Evolutionary conservation across 2,329 filamentous ascomycete genomes (phyloP).

Genomic region (Cladophialophora carrionii): DNA sequence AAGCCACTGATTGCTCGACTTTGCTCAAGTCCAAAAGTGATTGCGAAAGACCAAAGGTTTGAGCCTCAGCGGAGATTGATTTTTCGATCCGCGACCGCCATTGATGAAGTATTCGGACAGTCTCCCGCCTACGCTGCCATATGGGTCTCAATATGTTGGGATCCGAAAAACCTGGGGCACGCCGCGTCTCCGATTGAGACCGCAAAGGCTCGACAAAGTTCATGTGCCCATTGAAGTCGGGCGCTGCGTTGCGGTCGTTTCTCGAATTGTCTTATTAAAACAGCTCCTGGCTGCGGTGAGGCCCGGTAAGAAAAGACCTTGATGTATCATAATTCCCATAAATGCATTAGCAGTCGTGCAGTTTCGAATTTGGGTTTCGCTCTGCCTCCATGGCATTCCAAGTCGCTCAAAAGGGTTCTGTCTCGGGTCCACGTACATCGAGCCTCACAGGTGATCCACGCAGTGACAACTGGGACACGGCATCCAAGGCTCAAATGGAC

Average conservation of each 20-base stretch:
- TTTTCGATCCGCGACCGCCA: neutral
- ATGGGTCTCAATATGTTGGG: neutral
- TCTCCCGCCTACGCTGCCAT: neutral
- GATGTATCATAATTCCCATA: conserved; percentile 16
- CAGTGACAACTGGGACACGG: neutral
- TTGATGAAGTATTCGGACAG: neutral
- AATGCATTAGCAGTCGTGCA: neutral
- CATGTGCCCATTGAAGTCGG: neutral
- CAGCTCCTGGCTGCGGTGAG: conserved; percentile 21
- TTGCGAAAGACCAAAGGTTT: conserved; percentile 1
- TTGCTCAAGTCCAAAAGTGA: conserved; percentile 2
- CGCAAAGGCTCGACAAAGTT: conserved; percentile 1
- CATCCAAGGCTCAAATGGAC: neutral
- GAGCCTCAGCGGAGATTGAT: neutral
- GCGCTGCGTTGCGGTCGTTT: conserved; percentile 5
- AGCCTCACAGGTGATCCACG: neutral
- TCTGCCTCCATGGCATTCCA: neutral
- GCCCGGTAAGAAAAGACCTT: conserved; percentile 20
- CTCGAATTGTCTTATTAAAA: conserved; percentile 11
- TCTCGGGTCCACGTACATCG: too few relatives aligned
- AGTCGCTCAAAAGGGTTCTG: neutral
- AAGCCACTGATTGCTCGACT: conserved; percentile 16
- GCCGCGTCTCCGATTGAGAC: neutral
- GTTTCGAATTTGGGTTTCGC: neutral
- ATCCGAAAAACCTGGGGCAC: conserved; percentile 2